Evolutionary conservation across 108 stramenopile genomes (phyloP).

Genomic region (Nannochloropsis oceanica): DNA sequence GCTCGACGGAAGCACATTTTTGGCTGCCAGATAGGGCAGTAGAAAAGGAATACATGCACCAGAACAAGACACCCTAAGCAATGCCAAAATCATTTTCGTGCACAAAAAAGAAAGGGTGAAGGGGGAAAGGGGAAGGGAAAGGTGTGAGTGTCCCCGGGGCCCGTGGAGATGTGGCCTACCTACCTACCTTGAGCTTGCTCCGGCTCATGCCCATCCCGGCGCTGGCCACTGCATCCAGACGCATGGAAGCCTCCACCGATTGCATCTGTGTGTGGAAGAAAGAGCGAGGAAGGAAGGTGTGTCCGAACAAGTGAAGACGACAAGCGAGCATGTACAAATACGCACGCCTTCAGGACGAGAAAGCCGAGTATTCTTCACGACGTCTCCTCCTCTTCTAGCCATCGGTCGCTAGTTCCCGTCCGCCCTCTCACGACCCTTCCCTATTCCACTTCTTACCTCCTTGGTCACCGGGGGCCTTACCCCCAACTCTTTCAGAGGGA

Average conservation of each 20-base stretch:
- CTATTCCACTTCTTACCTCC: neutral
- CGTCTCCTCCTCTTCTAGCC: too few relatives aligned
- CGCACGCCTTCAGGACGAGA: neutral
- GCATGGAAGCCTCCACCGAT: conserved; percentile 26
- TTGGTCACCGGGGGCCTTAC: conserved; percentile 1
- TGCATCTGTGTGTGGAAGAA: neutral
- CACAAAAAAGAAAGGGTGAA: too few relatives aligned
- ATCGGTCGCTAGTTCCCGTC: neutral
- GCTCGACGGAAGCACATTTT: too few relatives aligned
- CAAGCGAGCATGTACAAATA: too few relatives aligned
- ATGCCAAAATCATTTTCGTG: too few relatives aligned
- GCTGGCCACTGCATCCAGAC: conserved; percentile 26
- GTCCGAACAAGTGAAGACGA: neutral
- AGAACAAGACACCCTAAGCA: too few relatives aligned
- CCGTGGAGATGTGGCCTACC: neutral
- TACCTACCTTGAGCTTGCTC: conserved; percentile 10
- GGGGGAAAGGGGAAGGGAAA: too few relatives aligned
- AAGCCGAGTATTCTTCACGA: neutral
- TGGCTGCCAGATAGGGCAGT: too few relatives aligned
- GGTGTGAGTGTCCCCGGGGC: too few relatives aligned
- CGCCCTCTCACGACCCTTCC: neutral
- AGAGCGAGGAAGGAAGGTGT: neutral
- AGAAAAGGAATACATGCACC: too few relatives aligned
- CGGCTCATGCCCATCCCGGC: conserved; percentile 37
- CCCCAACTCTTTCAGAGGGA: neutral